A percentile compares a stretch with the other conserved stretches of the same genome.
Evolutionary conservation across 768 basidiomycete genomes (phyloP).

Genomic region (Suillus subluteus): DNA sequence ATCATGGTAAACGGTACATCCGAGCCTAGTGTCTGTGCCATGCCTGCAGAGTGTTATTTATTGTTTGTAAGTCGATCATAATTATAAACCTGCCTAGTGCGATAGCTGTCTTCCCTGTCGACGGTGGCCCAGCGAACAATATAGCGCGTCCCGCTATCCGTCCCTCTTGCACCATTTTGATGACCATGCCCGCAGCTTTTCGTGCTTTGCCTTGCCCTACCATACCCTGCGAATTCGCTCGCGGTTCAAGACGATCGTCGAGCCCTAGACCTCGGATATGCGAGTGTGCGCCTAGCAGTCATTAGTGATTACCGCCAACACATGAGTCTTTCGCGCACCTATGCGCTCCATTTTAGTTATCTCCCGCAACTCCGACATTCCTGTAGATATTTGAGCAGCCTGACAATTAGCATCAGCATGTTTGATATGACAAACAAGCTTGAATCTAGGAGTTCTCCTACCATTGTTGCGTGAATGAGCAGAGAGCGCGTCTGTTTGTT

Average conservation of each 20-base stretch:
- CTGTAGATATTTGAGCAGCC: slow-evolving; percentile 78
- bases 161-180: slow-evolving; percentile 98
- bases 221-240: slow-evolving; percentile 90
- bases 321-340: slow-evolving; percentile 44
- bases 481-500: slow-evolving; percentile 38
- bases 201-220: slow-evolving; percentile 96
- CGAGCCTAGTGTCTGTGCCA: slow-evolving; percentile 92
- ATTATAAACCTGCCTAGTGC: slow-evolving; percentile 74
- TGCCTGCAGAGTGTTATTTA: slow-evolving; percentile 53
- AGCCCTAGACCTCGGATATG: slow-evolving; percentile 96
- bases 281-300: slow-evolving; percentile 75
- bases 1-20: slow-evolving; percentile 99
- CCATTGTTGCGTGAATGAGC: slow-evolving; percentile 29
- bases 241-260: slow-evolving; percentile 89
- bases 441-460: slow-evolving; percentile 16
- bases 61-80: background rate
- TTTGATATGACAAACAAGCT: slow-evolving; percentile 9
- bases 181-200: slow-evolving; percentile 96
- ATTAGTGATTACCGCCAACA: slow-evolving; percentile 9
- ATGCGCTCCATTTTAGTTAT: slow-evolving; percentile 95
- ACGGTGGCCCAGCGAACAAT: slow-evolving; percentile 96
- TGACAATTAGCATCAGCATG: slow-evolving; percentile 22
- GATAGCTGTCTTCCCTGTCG: slow-evolving; percentile 97
- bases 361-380: slow-evolving; percentile 79
- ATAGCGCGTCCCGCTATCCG: slow-evolving; percentile 95